phyloP scores from a whole-genome alignment of 2,329 filamentous ascomycete species.

The Monosporascus ibericus region DNA sequence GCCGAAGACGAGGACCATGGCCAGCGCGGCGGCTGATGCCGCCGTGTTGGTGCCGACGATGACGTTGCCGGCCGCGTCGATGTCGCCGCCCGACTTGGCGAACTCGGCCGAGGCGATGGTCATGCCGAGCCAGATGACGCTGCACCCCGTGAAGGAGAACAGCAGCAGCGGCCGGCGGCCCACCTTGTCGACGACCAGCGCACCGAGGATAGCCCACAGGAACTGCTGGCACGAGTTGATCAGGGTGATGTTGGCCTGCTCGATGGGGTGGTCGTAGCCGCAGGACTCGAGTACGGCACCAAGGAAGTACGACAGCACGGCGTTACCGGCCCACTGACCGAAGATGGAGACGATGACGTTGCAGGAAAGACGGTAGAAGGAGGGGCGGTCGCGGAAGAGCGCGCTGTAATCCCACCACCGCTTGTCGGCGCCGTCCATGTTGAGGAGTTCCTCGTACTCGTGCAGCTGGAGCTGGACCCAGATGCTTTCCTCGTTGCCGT shows the following conservation, averaged over 20 bases:
- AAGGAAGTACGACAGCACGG: slow-evolving; percentile 41
- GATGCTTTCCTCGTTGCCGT: slow-evolving; percentile 36
- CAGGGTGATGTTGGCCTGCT: slow-evolving; percentile 44
- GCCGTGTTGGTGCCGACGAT: slow-evolving; percentile 25
- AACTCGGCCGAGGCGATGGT: slow-evolving; percentile 38
- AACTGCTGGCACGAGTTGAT: slow-evolving; percentile 47
- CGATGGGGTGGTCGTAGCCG: slow-evolving; percentile 34
- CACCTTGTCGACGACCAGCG: slow-evolving; percentile 41
- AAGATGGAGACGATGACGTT: slow-evolving; percentile 36
- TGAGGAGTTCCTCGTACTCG: slow-evolving; percentile 34
- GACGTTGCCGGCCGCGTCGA: slow-evolving; percentile 19
- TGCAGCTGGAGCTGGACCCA: slow-evolving; percentile 38
- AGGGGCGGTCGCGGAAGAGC: slow-evolving; percentile 32
- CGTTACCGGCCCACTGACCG: slow-evolving; percentile 37
- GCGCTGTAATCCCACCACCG: slow-evolving; percentile 40
- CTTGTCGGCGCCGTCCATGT: slow-evolving; percentile 35
- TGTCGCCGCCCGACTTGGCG: slow-evolving; percentile 23
- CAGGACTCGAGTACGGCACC: slow-evolving; percentile 44
- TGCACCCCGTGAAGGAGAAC: slow-evolving; percentile 41
- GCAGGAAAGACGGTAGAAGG: slow-evolving; percentile 33
- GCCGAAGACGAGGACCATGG: slow-evolving; percentile 49
- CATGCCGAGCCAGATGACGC: slow-evolving; percentile 44
- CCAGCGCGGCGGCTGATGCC: slow-evolving; percentile 40
- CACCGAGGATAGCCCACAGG: slow-evolving; percentile 42
- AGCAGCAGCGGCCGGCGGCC: slow-evolving; percentile 48